Conservation (phyloP, 2,329 filamentous ascomycete genomes). For the Colletotrichum sojae region DNA sequence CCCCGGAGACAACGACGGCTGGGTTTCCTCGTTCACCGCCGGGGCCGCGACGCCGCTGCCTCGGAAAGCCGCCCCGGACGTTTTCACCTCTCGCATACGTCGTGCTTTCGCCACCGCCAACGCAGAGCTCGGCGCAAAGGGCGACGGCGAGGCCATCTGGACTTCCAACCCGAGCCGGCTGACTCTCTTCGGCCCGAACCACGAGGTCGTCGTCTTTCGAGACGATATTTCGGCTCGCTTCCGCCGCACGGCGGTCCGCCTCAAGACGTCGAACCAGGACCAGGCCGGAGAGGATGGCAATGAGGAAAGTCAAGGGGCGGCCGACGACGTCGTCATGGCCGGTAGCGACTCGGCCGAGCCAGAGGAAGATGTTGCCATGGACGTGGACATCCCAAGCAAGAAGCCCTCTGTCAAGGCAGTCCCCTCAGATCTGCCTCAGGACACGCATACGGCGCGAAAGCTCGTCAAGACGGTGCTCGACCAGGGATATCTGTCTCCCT, state of each 20-base stretch:
- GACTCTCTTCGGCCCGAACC: slow-evolving; percentile 86
- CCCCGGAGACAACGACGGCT: slow-evolving; percentile 97
- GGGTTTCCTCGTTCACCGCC: slow-evolving; percentile 87
- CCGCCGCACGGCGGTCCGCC: slow-evolving; percentile 80
- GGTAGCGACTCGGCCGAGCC: slow-evolving; percentile 44
- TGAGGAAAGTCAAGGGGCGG: slow-evolving; percentile 44
- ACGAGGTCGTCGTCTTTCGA: slow-evolving; percentile 89
- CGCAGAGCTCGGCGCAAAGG: slow-evolving; percentile 68
- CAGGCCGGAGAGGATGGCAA: slow-evolving; percentile 47
- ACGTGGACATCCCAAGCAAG: slow-evolving; percentile 55
- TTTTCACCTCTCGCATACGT: slow-evolving; percentile 91
- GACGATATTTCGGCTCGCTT: slow-evolving; percentile 89
- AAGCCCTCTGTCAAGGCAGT: slow-evolving; percentile 30
- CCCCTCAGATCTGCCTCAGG: slow-evolving; percentile 56
- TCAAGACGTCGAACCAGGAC: slow-evolving; percentile 64
- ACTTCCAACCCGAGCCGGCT: slow-evolving; percentile 88
- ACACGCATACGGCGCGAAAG: slow-evolving; percentile 75
- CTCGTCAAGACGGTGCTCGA: slow-evolving; percentile 93
- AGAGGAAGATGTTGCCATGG: slow-evolving; percentile 55
- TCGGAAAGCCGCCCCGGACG: slow-evolving; percentile 80
- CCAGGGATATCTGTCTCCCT: slow-evolving; percentile 90
- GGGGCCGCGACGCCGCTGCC: slow-evolving; percentile 81
- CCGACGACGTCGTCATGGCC: slow-evolving; percentile 52
- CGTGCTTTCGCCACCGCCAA: slow-evolving; percentile 86
- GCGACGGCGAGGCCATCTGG: slow-evolving; percentile 83